A percentile compares a stretch with the other conserved stretches of the same genome.
phyloP scores from a whole-genome alignment of 2,329 filamentous ascomycete species.

The Didymella sp. region DNA sequence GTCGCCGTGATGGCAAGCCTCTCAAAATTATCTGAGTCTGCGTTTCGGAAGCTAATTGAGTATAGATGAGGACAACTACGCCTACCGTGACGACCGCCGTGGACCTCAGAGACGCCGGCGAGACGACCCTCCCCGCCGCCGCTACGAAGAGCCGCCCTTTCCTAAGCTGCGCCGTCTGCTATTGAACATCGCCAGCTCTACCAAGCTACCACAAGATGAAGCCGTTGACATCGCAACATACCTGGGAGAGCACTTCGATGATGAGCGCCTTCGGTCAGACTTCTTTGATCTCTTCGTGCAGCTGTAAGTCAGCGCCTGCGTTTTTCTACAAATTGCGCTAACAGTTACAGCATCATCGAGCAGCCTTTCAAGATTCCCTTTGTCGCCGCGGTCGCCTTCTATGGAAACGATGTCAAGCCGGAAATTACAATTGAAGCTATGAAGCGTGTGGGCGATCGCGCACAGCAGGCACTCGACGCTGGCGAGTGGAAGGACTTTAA shows the following conservation, averaged over 20 bases:
- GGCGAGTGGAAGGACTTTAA: conserved; percentile 93
- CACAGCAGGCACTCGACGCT: conserved; percentile 71
- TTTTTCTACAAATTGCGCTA: conserved; percentile 15
- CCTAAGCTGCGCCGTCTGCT: conserved; percentile 46
- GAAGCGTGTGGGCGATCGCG: conserved; percentile 63
- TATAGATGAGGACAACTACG: conserved; percentile 40
- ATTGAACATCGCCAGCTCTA: conserved; percentile 49
- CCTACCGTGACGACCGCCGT: conserved; percentile 40
- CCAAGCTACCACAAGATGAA: conserved; percentile 48
- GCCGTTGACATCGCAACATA: conserved; percentile 60
- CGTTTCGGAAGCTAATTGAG: conserved; percentile 1
- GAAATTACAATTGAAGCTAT: conserved; percentile 78
- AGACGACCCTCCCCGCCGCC: conserved; percentile 41
- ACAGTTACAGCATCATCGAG: conserved; percentile 67
- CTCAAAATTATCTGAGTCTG: background rate
- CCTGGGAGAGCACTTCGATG: conserved; percentile 77
- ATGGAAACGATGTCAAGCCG: conserved; percentile 77
- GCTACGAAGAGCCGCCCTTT: conserved; percentile 46
- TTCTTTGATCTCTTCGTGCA: conserved; percentile 79
- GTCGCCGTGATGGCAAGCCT: conserved; percentile 43
- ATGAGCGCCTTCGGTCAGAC: conserved; percentile 75
- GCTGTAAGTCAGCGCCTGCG: conserved; percentile 60
- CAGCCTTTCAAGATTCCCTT: conserved; percentile 99
- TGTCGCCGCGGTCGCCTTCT: conserved; percentile 80
- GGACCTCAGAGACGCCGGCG: conserved; percentile 43